Conservation (phyloP, 2,329 filamentous ascomycete species). For the Calycina herbarum region DNA sequence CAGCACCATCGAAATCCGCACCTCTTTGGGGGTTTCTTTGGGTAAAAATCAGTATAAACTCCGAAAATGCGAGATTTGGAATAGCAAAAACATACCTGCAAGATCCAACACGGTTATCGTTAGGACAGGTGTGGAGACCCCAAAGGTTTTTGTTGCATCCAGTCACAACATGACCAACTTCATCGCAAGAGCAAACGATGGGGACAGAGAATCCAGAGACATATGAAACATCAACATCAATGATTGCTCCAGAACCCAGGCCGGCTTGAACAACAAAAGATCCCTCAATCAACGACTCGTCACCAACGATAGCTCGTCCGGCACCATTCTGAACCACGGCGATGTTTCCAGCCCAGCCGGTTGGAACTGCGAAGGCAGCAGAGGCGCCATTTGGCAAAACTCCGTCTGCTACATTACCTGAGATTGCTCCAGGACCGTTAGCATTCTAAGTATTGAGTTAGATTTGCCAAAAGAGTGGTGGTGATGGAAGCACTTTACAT, state of each 20-base stretch:
- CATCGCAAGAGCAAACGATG: slow-evolving; percentile 10
- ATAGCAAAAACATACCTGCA: slow-evolving; percentile 3
- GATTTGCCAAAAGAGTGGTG: background rate
- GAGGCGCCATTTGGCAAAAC: slow-evolving; percentile 4
- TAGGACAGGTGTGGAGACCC: slow-evolving; percentile 2
- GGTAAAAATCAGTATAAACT: background rate
- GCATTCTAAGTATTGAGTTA: background rate
- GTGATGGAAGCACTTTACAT: background rate
- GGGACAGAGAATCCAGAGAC: slow-evolving; percentile 10
- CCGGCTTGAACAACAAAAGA: slow-evolving; percentile 2
- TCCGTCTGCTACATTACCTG: background rate
- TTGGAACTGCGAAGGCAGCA: slow-evolving; percentile 10
- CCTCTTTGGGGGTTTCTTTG: background rate
- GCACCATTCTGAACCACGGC: background rate
- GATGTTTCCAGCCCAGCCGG: slow-evolving; percentile 10
- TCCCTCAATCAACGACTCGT: slow-evolving; percentile 13
- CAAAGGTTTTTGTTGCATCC: slow-evolving; percentile 12
- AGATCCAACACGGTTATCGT: slow-evolving; percentile 1
- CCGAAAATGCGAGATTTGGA: background rate
- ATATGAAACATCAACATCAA: slow-evolving; percentile 9
- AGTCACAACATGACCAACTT: background rate
- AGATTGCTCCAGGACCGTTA: background rate
- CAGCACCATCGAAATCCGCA: slow-evolving; percentile 1
- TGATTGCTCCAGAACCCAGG: background rate
- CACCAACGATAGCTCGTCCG: background rate